phyloP scores from a whole-genome alignment of 2,329 filamentous ascomycete genomes.

The Myriosclerotinia duriaeana region DNA sequence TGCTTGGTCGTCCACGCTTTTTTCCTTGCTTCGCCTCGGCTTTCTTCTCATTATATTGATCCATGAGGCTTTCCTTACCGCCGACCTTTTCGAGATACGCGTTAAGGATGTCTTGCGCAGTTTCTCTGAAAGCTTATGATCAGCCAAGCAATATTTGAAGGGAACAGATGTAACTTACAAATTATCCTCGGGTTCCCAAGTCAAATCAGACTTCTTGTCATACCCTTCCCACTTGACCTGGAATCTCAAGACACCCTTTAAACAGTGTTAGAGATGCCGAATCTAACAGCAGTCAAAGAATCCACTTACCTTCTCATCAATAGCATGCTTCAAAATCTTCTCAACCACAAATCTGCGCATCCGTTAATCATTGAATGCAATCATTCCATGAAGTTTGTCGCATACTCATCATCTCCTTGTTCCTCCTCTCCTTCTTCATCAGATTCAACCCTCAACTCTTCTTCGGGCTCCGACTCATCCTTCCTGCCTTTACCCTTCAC shows the following conservation, averaged over 20 bases:
- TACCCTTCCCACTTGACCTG: slow-evolving; percentile 83
- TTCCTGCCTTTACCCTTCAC: slow-evolving; percentile 24
- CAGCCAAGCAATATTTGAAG: slow-evolving; percentile 22
- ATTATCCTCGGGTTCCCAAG: slow-evolving; percentile 78
- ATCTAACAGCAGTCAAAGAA: not conserved
- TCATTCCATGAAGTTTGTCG: slow-evolving; percentile 27
- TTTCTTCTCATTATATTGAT: slow-evolving; percentile 44
- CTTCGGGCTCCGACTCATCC: slow-evolving; percentile 31
- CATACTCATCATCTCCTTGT: slow-evolving; percentile 47
- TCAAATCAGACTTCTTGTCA: slow-evolving; percentile 66
- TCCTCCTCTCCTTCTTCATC: slow-evolving; percentile 42
- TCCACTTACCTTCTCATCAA: slow-evolving; percentile 53
- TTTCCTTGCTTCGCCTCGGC: slow-evolving; percentile 50
- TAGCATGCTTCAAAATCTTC: slow-evolving; percentile 65
- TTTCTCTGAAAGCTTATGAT: slow-evolving; percentile 46
- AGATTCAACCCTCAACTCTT: slow-evolving; percentile 33
- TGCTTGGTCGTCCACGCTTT: slow-evolving; percentile 56
- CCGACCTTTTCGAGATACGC: slow-evolving; percentile 65
- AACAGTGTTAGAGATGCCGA: slow-evolving; percentile 19
- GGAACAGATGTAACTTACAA: slow-evolving; percentile 47
- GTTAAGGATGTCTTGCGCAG: slow-evolving; percentile 59
- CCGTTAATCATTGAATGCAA: slow-evolving; percentile 31
- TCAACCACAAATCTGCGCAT: slow-evolving; percentile 67
- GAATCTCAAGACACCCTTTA: slow-evolving; percentile 54
- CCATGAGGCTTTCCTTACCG: slow-evolving; percentile 58